Evolutionary conservation across 805 yeast species (phyloP).

Genomic region (Candida glaebosa): DNA sequence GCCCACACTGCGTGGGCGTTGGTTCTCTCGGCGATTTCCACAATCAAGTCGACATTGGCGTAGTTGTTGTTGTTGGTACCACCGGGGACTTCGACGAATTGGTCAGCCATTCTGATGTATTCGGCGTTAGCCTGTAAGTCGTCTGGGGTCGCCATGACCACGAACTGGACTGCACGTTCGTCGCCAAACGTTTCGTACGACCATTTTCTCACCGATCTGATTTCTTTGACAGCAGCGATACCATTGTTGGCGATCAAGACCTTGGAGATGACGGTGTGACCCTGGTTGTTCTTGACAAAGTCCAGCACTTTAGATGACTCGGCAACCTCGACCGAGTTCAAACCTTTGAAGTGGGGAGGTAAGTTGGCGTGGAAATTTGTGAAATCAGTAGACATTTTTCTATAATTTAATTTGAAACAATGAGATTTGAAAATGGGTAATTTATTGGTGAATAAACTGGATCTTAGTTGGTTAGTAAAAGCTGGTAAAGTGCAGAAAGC

Average conservation of each 20-base stretch:
- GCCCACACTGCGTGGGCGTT: conserved; percentile 99
- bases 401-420: too few species aligned
- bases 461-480: not conserved
- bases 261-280: conserved; percentile 90
- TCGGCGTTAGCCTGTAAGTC: conserved; percentile 96
- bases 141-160: conserved; percentile 99
- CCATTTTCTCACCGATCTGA: conserved; percentile 97
- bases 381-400: conserved; percentile 18
- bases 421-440: too few species aligned
- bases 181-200: conserved; percentile 98
- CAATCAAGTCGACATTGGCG: conserved; percentile 96
- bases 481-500: not conserved
- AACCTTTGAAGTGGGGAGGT: conserved; percentile 77
- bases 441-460: not conserved
- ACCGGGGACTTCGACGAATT: conserved; percentile 97
- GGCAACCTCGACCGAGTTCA: conserved; percentile 72
- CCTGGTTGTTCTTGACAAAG: conserved; percentile 80
- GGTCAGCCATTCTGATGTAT: conserved; percentile 98
- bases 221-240: conserved; percentile 98
- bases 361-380: conserved; percentile 34
- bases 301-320: conserved; percentile 78
- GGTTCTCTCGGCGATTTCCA: conserved; percentile 95
- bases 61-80: conserved; percentile 98
- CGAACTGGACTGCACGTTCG: conserved; percentile 89
- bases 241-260: conserved; percentile 97